Evolutionary conservation across 1,284 basidiomycete species (phyloP).

Genomic region (Ustilago hordei): DNA sequence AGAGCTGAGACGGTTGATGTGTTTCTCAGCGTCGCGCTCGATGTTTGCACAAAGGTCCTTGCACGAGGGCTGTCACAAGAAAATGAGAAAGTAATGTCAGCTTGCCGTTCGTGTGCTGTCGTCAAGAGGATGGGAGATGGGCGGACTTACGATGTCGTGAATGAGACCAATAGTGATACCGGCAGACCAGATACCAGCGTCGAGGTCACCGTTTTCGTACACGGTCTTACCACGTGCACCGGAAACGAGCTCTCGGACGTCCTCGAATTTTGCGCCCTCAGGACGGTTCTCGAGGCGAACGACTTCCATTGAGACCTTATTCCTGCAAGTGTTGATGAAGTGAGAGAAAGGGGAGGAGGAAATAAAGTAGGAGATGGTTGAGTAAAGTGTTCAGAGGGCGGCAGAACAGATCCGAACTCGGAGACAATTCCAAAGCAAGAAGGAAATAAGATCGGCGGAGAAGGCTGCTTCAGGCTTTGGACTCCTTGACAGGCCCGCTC

Average conservation of each 20-base stretch:
- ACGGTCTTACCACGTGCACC: constrained; percentile 82
- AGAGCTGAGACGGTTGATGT: constrained; percentile 72
- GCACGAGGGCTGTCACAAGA: constrained; percentile 77
- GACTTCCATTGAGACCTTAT: constrained; percentile 82
- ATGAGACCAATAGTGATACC: constrained; percentile 86
- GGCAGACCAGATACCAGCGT: constrained; percentile 88
- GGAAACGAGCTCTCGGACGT: constrained; percentile 81
- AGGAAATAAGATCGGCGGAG: background rate
- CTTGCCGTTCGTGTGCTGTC: background rate
- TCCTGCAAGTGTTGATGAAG: constrained; percentile 65
- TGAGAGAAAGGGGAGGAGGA: background rate
- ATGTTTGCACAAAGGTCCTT: constrained; percentile 79
- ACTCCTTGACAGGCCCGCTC: constrained; percentile 7
- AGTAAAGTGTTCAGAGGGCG: background rate
- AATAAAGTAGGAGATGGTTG: background rate
- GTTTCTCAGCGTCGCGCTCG: constrained; percentile 81
- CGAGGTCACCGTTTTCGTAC: constrained; percentile 85
- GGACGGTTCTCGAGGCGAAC: constrained; percentile 82
- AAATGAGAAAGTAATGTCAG: background rate
- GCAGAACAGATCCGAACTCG: background rate
- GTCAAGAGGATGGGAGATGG: background rate
- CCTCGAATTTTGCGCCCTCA: constrained; percentile 88
- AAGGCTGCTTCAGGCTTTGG: constrained; percentile 18
- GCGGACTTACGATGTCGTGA: constrained; percentile 75
- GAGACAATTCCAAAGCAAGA: too few species aligned